A percentile compares a stretch with the other conserved stretches of the same genome.
Evolutionary conservation across 768 basidiomycete species (phyloP).

Genomic region (Xerocomellus amylosporus): DNA sequence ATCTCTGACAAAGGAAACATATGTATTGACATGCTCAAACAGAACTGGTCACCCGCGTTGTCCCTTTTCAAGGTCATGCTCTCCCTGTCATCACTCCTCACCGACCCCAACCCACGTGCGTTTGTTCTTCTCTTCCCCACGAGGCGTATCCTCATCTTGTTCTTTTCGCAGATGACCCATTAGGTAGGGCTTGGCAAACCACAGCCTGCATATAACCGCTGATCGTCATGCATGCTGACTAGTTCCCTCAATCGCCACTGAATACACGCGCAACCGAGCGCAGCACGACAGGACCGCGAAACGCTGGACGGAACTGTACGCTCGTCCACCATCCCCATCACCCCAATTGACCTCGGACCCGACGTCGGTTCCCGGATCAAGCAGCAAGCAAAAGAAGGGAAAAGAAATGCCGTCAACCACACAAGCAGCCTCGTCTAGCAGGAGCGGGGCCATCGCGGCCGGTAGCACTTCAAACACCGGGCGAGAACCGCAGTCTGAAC

Average conservation of each 20-base stretch:
- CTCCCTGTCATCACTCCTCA: conserved; percentile 87
- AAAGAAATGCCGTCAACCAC: conserved; percentile 31
- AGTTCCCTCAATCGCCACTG: conserved; percentile 73
- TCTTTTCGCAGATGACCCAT: conserved; percentile 55
- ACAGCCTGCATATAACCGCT: neutral
- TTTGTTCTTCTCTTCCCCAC: conserved; percentile 8
- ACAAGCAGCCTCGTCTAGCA: conserved; percentile 4
- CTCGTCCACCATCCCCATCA: conserved; percentile 41
- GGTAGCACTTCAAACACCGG: conserved; percentile 12
- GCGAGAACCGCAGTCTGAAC: conserved; percentile 14
- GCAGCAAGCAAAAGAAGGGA: conserved; percentile 32
- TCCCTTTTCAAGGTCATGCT: conserved; percentile 94
- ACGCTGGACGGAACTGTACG: conserved; percentile 74
- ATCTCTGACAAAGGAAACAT: conserved; percentile 76
- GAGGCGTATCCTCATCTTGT: conserved; percentile 9
- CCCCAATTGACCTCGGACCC: conserved; percentile 13
- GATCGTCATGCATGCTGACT: neutral
- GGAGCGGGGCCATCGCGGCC: neutral
- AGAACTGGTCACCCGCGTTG: conserved; percentile 91
- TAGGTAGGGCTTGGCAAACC: conserved; percentile 43
- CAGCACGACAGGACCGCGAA: conserved; percentile 76
- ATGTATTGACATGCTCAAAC: conserved; percentile 90
- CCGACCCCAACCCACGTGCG: conserved; percentile 92
- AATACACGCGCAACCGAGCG: conserved; percentile 62
- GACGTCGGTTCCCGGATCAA: conserved; percentile 4